Evolutionary conservation across 768 basidiomycete genomes (phyloP).

Genomic region (Auricularia sp.): DNA sequence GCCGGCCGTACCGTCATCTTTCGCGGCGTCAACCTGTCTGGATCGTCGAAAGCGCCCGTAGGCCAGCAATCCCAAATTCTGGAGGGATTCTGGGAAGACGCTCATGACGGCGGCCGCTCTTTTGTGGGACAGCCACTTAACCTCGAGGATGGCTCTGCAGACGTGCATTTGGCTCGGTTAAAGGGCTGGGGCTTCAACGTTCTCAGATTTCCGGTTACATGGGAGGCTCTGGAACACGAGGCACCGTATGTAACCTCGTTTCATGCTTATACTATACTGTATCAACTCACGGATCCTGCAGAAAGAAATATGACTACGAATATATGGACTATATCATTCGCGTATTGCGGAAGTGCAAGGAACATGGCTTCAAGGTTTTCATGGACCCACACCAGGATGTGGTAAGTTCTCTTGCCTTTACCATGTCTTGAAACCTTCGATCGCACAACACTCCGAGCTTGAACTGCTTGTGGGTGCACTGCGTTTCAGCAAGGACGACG

Average conservation of each 20-base stretch:
- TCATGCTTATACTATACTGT: conserved; percentile 6
- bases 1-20: conserved; percentile 69
- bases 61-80: conserved; percentile 57
- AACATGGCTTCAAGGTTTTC: conserved; percentile 83
- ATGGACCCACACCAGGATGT: conserved; percentile 96
- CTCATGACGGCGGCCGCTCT: conserved; percentile 48
- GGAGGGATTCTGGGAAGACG: conserved; percentile 75
- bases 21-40: conserved; percentile 91
- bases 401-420: conserved; percentile 38
- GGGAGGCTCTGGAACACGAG: conserved; percentile 90
- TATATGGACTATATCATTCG: conserved; percentile 88
- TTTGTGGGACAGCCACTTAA: conserved; percentile 75
- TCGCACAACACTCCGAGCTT: no score
- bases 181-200: conserved; percentile 91
- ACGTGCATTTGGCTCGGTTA: conserved; percentile 78
- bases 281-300: conserved; percentile 20
- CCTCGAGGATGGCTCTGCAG: conserved; percentile 75
- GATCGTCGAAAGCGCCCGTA: conserved; percentile 76
- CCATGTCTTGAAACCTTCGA: no score
- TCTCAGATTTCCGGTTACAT: conserved; percentile 73
- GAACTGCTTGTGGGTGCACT: no score
- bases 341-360: conserved; percentile 83
- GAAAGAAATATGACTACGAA: conserved; percentile 80
- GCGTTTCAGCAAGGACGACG: no score
- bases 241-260: conserved; percentile 69